Evolutionary conservation across 2,329 filamentous ascomycete genomes (phyloP).

Genomic region (Colletotrichum higginsianum): DNA sequence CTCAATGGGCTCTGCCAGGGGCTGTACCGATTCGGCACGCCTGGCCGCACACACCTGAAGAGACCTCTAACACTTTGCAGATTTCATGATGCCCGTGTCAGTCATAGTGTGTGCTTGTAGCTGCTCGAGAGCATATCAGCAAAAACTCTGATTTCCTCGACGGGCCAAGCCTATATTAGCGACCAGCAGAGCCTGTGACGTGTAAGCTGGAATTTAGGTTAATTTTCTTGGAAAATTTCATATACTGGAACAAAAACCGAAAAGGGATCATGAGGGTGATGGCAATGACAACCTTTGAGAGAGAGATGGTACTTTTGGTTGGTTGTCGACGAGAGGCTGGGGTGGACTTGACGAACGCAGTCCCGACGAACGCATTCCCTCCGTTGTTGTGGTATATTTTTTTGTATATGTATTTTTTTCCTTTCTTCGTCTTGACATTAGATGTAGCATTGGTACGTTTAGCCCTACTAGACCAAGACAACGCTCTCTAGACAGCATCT

Average conservation of each 20-base stretch:
- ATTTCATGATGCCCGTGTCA: too few species aligned
- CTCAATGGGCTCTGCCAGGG: not conserved
- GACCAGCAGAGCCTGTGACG: not conserved
- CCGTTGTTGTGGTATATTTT: not conserved
- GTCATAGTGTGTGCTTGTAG: not conserved
- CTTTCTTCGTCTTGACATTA: constrained; percentile 32
- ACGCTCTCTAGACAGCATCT: constrained; percentile 28
- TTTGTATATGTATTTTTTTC: not conserved
- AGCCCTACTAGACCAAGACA: constrained; percentile 20
- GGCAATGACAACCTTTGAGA: too few species aligned
- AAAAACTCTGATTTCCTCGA: not conserved
- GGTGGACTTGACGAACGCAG: too few species aligned
- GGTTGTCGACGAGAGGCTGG: too few species aligned
- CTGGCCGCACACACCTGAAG: not conserved
- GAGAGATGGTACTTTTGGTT: too few species aligned
- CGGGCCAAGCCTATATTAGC: not conserved
- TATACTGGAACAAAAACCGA: too few species aligned
- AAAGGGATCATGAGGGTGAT: too few species aligned
- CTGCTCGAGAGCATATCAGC: not conserved
- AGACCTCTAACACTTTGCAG: too few species aligned
- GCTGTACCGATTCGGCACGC: not conserved
- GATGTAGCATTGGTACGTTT: constrained; percentile 34
- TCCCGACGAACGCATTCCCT: too few species aligned
- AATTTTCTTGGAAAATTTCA: too few species aligned
- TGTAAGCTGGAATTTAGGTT: too few species aligned